Evolutionary conservation across 2,329 filamentous ascomycete genomes (phyloP).

Genomic region (Myotisia sp.): DNA sequence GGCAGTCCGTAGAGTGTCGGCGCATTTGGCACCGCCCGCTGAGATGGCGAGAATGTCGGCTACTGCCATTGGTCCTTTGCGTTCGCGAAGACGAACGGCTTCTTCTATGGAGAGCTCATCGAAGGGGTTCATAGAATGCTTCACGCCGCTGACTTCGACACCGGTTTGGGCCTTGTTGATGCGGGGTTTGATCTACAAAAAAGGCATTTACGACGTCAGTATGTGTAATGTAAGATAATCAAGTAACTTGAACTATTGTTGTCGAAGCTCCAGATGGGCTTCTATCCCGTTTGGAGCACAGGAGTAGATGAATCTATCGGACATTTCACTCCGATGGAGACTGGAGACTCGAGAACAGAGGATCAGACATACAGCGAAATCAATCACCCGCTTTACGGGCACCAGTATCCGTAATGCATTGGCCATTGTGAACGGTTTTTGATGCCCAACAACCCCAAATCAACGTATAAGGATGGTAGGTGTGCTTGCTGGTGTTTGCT

Average conservation of each 20-base stretch:
- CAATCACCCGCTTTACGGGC: constrained; percentile 71
- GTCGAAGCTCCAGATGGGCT: no score
- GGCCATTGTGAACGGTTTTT: constrained; percentile 27
- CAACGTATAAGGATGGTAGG: no score
- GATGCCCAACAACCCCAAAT: no score
- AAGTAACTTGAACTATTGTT: no score
- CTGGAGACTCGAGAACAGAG: no score
- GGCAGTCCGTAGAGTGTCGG: constrained; percentile 81
- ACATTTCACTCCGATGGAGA: no score
- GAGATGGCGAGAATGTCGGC: constrained; percentile 84
- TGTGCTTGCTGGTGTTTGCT: no score
- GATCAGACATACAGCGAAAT: constrained; percentile 70
- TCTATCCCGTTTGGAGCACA: no score
- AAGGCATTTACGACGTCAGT: constrained; percentile 1
- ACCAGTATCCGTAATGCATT: constrained; percentile 56
- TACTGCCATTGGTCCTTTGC: constrained; percentile 61
- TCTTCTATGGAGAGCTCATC: constrained; percentile 97
- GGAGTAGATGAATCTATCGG: no score
- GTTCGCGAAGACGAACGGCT: constrained; percentile 84
- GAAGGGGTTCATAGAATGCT: constrained; percentile 98
- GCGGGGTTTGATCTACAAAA: constrained; percentile 40
- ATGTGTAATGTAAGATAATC: no score
- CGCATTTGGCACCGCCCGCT: constrained; percentile 73
- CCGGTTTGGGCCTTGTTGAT: constrained; percentile 63
- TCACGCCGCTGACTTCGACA: constrained; percentile 83